Percentiles rank a stretch among this genome's conserved stretches.
phyloP scores from a whole-genome alignment of 495 filamentous ascomycete genomes.

The Hypoxylon rickii region DNA sequence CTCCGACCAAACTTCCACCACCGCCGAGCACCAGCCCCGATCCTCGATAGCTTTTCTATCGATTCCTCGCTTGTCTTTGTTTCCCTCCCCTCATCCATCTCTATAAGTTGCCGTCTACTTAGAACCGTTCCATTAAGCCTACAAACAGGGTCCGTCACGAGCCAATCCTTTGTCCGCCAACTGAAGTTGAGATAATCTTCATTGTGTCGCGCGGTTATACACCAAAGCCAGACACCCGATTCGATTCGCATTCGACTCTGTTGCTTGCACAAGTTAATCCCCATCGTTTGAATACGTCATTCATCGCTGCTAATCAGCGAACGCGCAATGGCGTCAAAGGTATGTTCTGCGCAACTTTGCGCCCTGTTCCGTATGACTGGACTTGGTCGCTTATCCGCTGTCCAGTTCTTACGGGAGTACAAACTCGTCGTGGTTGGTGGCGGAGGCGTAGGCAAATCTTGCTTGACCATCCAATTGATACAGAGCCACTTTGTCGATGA shows the following conservation, averaged over 20 bases:
- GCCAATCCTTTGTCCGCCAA: slow-evolving; percentile 19
- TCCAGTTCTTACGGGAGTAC: slow-evolving; percentile 99
- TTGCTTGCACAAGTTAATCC: background rate
- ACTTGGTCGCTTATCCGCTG: slow-evolving; percentile 22
- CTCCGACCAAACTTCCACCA: slow-evolving; percentile 6
- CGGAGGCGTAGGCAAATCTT: slow-evolving; percentile 98
- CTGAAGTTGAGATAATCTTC: slow-evolving; percentile 22
- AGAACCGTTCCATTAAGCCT: too few relatives aligned
- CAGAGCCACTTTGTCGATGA: slow-evolving; percentile 99
- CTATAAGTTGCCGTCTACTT: slow-evolving; percentile 3
- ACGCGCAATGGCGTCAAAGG: slow-evolving; percentile 53
- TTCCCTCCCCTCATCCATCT: background rate
- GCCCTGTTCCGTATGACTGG: background rate
- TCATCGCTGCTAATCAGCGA: slow-evolving; percentile 23
- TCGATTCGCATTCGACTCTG: slow-evolving; percentile 3
- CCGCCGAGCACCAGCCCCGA: background rate
- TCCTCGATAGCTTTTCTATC: too few relatives aligned
- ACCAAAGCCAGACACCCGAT: background rate
- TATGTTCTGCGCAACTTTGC: slow-evolving; percentile 27
- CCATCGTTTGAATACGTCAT: slow-evolving; percentile 6
- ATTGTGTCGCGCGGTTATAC: slow-evolving; percentile 6
- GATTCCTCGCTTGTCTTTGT: too few relatives aligned
- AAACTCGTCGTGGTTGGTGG: slow-evolving; percentile 98
- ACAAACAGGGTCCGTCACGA: slow-evolving; percentile 15
- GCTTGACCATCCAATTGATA: slow-evolving; percentile 98